Conservation (phyloP, 306 rosid species). For the Cucumis cinereus region DNA sequence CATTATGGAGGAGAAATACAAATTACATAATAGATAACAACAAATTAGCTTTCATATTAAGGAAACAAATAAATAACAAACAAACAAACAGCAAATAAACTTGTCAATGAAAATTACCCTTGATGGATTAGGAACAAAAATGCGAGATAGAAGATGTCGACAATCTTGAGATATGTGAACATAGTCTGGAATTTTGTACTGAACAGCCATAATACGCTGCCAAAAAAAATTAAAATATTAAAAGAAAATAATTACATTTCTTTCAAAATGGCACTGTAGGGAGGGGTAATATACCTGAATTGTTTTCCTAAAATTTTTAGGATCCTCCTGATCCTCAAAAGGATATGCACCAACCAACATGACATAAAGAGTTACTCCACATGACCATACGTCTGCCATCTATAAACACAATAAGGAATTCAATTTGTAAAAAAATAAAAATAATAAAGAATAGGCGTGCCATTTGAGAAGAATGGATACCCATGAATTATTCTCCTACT, state of each 20-base stretch:
- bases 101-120: conserved; percentile 27
- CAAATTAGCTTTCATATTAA: not conserved
- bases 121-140: conserved; percentile 47
- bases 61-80: not conserved
- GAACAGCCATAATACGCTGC: conserved; percentile 51
- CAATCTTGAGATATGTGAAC: conserved; percentile 65
- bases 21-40: not conserved
- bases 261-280: not conserved
- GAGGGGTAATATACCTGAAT: conserved; percentile 3
- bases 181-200: conserved; percentile 56
- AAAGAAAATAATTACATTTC: not conserved
- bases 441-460: not conserved
- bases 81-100: not conserved
- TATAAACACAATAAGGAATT: not conserved
- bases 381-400: conserved; percentile 8
- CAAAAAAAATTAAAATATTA: conserved; percentile 3
- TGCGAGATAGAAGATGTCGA: conserved; percentile 47
- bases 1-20: not conserved
- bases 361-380: conserved; percentile 9
- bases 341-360: conserved; percentile 9
- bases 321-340: conserved; percentile 8
- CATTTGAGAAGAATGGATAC: not conserved
- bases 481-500: not conserved
- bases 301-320: conserved; percentile 4
- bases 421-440: not conserved